These are phyloP conservation scores for Aquilaria agallochum DNA, from an alignment of 441 rosid genomes.

Conservation along the genomic window DNA sequence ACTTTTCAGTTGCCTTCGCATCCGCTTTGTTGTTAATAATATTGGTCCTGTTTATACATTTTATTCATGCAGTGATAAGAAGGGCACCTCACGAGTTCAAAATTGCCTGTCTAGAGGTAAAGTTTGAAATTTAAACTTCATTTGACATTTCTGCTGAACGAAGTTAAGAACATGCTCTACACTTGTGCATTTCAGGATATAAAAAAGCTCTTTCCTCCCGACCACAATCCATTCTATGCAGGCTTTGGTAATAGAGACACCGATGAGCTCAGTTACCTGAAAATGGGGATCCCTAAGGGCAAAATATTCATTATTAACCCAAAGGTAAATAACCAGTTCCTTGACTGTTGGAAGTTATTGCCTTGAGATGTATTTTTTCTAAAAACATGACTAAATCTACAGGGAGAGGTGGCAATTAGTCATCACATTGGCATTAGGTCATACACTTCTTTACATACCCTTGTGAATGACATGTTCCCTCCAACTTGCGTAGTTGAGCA, in stretches of 20 bases:
- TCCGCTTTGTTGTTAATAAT: not conserved
- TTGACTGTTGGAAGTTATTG: not conserved
- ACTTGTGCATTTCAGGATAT: conserved; percentile 42
- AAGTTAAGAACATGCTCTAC: conserved; percentile 5
- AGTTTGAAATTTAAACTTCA: not conserved
- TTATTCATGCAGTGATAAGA: conserved; percentile 52
- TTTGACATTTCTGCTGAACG: not conserved
- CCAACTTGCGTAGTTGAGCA: conserved; percentile 67
- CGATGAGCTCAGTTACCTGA: conserved; percentile 73
- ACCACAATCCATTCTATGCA: conserved; percentile 80
- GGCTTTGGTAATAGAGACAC: conserved; percentile 87
- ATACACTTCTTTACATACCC: conserved; percentile 75
- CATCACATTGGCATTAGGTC: conserved; percentile 63
- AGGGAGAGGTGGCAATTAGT: conserved; percentile 87
- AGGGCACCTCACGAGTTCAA: conserved; percentile 87
- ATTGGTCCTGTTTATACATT: not conserved
- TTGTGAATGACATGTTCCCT: conserved; percentile 81
- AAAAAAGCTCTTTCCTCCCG: conserved; percentile 67
- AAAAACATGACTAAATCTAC: conserved; percentile 14
- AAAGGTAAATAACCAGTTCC: conserved; percentile 35
- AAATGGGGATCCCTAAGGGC: conserved; percentile 81
- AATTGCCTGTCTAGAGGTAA: conserved; percentile 79
- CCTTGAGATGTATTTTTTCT: not conserved
- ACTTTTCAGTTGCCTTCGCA: no score
- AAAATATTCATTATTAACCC: conserved; percentile 83